These are phyloP conservation scores for Triticum monococcum DNA, from an alignment of 176 grass and related monocot species.

Conservation along the genomic window DNA sequence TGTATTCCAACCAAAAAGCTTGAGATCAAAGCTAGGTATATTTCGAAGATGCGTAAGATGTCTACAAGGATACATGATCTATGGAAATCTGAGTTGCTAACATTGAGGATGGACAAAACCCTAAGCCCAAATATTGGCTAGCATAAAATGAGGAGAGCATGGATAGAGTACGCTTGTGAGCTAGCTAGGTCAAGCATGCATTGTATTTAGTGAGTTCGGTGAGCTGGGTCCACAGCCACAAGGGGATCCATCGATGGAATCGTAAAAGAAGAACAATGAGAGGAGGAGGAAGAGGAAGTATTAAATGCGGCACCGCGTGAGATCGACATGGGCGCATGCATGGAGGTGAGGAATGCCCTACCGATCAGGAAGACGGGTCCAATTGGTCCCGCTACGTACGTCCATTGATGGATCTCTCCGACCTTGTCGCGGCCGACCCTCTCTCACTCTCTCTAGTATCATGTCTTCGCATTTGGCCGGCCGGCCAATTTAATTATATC, in stretches of 20 bases:
- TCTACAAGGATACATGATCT: too few species aligned
- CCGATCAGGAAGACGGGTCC: conserved; percentile 21
- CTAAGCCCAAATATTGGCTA: neutral
- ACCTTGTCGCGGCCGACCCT: neutral
- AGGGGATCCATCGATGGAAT: neutral
- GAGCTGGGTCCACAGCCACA: neutral
- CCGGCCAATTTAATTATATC: neutral
- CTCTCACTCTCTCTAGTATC: neutral
- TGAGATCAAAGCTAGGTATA: neutral
- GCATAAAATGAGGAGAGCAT: neutral
- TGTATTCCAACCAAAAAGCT: neutral
- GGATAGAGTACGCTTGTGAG: neutral
- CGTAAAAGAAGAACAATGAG: neutral
- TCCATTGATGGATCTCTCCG: conserved; percentile 12
- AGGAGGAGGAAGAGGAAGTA: neutral
- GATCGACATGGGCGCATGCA: conserved; percentile 21
- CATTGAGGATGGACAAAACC: neutral
- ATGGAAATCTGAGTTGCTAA: neutral
- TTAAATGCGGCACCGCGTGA: conserved; percentile 35
- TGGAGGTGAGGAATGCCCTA: conserved; percentile 27
- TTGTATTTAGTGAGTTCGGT: conserved; percentile 2
- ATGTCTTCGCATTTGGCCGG: neutral
- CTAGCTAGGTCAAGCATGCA: neutral
- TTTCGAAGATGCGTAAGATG: too few species aligned
- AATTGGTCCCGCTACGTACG: conserved; percentile 21